Conservation (phyloP, 164 flowering plant genomes). For the Tetracentron sinense region DNA sequence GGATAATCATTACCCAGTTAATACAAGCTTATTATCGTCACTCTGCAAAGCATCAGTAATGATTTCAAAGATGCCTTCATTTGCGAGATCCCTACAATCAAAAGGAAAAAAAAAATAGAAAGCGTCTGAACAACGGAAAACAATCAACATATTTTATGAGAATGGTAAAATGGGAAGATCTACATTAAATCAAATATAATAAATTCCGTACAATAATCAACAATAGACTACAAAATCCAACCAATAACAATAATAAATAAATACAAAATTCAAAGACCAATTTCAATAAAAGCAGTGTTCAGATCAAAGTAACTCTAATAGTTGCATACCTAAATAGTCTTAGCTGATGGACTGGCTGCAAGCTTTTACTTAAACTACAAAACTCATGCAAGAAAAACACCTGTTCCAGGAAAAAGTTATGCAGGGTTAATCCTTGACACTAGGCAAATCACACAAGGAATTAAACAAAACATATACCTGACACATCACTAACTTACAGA, state of each 20-base stretch:
- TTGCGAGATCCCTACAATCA: slow-evolving; percentile 76
- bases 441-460: background rate
- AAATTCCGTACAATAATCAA: too few relatives aligned
- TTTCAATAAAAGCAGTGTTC: background rate
- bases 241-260: background rate
- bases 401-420: slow-evolving; percentile 30
- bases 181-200: background rate
- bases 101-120: slow-evolving; percentile 3
- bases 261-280: background rate
- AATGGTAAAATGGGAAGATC: background rate
- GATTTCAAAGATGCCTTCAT: slow-evolving; percentile 88
- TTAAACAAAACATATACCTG: background rate
- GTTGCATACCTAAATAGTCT: slow-evolving; percentile 73
- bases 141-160: background rate
- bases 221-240: too few relatives aligned
- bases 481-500: too few relatives aligned
- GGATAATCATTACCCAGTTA: slow-evolving; percentile 66
- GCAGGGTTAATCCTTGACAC: background rate
- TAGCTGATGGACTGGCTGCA: slow-evolving; percentile 88
- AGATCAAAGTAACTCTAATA: background rate
- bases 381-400: slow-evolving; percentile 88
- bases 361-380: slow-evolving; percentile 89
- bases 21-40: slow-evolving; percentile 79
- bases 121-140: background rate
- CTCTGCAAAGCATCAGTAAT: slow-evolving; percentile 68